Evolutionary conservation across 805 yeast species (phyloP).

Genomic region (Monosporozyma yasuniensis): DNA sequence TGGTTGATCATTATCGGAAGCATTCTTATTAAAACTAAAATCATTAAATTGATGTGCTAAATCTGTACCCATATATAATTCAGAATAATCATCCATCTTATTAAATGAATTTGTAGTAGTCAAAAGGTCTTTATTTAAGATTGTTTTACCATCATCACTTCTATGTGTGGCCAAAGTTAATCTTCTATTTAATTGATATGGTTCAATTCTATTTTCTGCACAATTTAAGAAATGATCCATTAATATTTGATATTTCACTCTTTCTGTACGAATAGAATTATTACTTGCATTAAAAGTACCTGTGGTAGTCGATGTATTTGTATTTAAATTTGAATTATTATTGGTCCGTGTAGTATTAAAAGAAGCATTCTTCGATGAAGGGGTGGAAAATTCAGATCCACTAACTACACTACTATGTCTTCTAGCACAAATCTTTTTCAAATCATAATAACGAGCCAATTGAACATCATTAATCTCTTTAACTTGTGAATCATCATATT

Average conservation of each 20-base stretch:
- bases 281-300: background rate
- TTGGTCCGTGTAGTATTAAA: background rate
- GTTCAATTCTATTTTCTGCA: constrained; percentile 11
- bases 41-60: background rate
- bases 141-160: background rate
- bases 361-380: background rate
- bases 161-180: background rate
- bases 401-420: constrained; percentile 3
- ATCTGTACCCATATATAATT: background rate
- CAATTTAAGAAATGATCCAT: constrained; percentile 13
- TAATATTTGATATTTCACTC: constrained; percentile 8
- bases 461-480: constrained; percentile 1
- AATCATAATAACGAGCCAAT: constrained; percentile 2
- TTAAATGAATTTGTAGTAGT: background rate
- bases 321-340: background rate
- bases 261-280: constrained; percentile 8
- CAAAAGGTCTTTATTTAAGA: background rate
- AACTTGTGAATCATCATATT: background rate
- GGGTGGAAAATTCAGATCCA: background rate
- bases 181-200: constrained; percentile 5
- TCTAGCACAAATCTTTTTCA: background rate
- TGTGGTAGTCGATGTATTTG: background rate
- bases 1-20: background rate
- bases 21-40: background rate
- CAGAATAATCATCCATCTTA: background rate